Conservation (phyloP, 2,329 filamentous ascomycete species). For the Colletotrichum endophyticum region DNA sequence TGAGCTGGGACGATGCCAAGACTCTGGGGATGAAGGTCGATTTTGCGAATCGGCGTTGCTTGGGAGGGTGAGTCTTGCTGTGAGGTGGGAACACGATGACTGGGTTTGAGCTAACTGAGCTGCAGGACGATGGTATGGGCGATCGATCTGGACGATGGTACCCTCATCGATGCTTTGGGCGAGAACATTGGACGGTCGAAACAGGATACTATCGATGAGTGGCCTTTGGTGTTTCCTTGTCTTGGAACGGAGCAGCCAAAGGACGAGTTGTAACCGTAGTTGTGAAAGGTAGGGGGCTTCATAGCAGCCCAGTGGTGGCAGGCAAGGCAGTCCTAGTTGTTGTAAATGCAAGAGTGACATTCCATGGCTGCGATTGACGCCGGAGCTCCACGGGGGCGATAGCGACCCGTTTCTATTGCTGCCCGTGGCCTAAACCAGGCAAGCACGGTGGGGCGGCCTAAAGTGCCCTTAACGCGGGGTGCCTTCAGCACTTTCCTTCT, state of each 20-base stretch:
- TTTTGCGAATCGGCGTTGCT: conserved; percentile 16
- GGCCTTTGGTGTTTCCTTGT: background rate
- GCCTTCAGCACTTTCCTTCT: background rate
- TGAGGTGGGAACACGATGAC: background rate
- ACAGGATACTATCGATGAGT: background rate
- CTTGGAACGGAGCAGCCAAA: background rate
- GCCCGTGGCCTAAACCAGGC: background rate
- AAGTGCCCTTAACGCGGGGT: background rate
- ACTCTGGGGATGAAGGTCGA: conserved; percentile 17
- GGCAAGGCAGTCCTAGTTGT: background rate
- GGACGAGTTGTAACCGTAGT: background rate
- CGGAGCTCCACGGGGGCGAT: background rate
- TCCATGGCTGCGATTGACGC: background rate
- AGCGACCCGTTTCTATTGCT: background rate
- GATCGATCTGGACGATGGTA: background rate
- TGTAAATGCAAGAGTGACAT: background rate
- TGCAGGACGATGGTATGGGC: background rate
- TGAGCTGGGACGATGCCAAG: conserved; percentile 32
- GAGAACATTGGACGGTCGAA: background rate
- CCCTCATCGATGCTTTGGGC: background rate
- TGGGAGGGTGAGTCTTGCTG: background rate
- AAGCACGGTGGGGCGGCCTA: background rate
- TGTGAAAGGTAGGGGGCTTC: background rate
- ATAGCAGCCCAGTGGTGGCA: background rate
- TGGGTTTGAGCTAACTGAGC: background rate